phyloP scores from a whole-genome alignment of 192 early-diverging fungal genomes.

The Backusella sp. region DNA sequence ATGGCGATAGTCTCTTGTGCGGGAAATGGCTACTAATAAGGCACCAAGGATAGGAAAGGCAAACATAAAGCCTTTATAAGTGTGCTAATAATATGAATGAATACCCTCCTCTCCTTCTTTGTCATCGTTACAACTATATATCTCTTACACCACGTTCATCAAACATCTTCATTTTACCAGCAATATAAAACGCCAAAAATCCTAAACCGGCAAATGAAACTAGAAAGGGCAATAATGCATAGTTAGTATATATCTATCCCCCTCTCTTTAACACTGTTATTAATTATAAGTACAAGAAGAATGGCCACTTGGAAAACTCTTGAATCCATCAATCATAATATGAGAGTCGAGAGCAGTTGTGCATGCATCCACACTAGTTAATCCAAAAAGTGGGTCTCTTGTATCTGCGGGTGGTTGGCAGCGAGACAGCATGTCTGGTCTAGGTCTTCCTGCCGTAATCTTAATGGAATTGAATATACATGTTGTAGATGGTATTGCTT shows the following conservation, averaged over 20 bases:
- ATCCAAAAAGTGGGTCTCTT: conserved; percentile 52
- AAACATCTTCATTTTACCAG: conserved; percentile 69
- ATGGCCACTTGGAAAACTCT: conserved; percentile 89
- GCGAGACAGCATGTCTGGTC: conserved; percentile 53
- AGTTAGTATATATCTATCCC: no score
- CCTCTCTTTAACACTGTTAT: neutral
- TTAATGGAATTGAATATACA: neutral
- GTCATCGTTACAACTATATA: neutral
- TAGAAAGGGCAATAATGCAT: conserved; percentile 12
- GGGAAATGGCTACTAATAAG: conserved; percentile 54
- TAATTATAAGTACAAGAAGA: conserved; percentile 57
- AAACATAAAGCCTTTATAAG: conserved; percentile 66
- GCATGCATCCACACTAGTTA: conserved; percentile 60
- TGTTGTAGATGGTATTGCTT: neutral
- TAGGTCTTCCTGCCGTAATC: conserved; percentile 49
- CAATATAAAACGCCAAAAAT: conserved; percentile 67
- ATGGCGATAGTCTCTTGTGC: conserved; percentile 65
- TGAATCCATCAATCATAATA: conserved; percentile 74
- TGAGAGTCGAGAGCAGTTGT: conserved; percentile 41
- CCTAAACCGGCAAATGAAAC: conserved; percentile 72
- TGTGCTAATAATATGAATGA: conserved; percentile 31
- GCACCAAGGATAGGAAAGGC: conserved; percentile 39
- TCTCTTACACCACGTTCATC: conserved; percentile 53
- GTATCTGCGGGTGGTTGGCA: conserved; percentile 38
- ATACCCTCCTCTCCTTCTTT: neutral